Evolutionary conservation across 2,329 filamentous ascomycete genomes (phyloP).

Genomic region (Thyridium curvatum): DNA sequence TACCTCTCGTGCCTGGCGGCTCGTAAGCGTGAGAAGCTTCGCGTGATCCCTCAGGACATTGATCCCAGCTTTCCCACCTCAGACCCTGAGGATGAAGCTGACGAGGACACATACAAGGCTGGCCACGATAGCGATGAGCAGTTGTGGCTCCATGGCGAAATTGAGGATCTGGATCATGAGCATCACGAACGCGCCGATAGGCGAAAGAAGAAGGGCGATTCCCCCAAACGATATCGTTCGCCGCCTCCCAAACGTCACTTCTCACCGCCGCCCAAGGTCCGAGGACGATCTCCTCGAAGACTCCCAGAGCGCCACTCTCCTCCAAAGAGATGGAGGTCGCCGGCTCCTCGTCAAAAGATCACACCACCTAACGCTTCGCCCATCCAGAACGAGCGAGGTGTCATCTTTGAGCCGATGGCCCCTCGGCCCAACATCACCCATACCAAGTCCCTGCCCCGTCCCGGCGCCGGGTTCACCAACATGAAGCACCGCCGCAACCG

Average conservation of each 20-base stretch:
- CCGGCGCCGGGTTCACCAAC: slow-evolving; percentile 62
- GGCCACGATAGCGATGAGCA: slow-evolving; percentile 61
- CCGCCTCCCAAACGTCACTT: slow-evolving; percentile 40
- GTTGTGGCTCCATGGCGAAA: slow-evolving; percentile 64
- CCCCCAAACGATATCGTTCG: slow-evolving; percentile 57
- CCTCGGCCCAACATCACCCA: slow-evolving; percentile 63
- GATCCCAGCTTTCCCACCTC: slow-evolving; percentile 96
- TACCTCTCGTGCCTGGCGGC: slow-evolving; percentile 82
- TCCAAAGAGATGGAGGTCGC: slow-evolving; percentile 57
- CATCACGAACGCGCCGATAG: slow-evolving; percentile 38
- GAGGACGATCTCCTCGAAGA: slow-evolving; percentile 49
- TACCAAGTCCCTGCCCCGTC: slow-evolving; percentile 82
- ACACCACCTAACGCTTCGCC: slow-evolving; percentile 43
- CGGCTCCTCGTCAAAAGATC: slow-evolving; percentile 52
- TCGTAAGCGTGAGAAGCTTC: slow-evolving; percentile 74
- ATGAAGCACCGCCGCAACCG: slow-evolving; percentile 22
- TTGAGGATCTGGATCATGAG: slow-evolving; percentile 60
- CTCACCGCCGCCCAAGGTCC: slow-evolving; percentile 45
- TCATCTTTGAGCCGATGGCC: slow-evolving; percentile 38
- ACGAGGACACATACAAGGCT: slow-evolving; percentile 58
- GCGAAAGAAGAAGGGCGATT: slow-evolving; percentile 47
- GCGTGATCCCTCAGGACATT: slow-evolving; percentile 87
- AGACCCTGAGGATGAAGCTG: slow-evolving; percentile 81
- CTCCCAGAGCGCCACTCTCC: slow-evolving; percentile 67
- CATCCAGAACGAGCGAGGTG: slow-evolving; percentile 29